Conservation (phyloP, 306 rosid species). For the Morella rubra region DNA sequence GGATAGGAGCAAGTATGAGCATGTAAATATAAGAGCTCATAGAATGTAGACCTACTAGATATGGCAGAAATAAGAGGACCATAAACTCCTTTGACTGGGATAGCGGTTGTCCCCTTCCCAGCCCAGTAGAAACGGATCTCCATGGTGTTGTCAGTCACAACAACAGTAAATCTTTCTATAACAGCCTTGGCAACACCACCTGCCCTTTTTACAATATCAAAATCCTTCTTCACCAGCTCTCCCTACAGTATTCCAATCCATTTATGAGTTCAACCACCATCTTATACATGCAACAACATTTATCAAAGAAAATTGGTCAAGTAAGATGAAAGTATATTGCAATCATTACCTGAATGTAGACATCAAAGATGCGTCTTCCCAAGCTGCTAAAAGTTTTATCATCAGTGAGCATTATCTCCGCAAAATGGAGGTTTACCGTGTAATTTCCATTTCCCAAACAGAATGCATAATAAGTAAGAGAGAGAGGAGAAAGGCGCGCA, state of each 20-base stretch:
- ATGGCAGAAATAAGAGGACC: constrained; percentile 80
- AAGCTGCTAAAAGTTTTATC: constrained; percentile 32
- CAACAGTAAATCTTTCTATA: background rate
- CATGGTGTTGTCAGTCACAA: constrained; percentile 26
- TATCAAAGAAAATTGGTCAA: constrained; percentile 8
- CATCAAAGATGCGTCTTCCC: constrained; percentile 53
- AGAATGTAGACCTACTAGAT: constrained; percentile 38
- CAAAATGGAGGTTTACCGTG: constrained; percentile 42
- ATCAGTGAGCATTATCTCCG: constrained; percentile 33
- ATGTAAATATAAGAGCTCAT: background rate
- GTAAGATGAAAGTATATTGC: constrained; percentile 6
- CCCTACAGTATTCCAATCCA: constrained; percentile 37
- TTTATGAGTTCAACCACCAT: no score
- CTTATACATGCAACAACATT: background rate
- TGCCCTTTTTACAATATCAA: constrained; percentile 52
- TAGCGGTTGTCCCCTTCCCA: constrained; percentile 57
- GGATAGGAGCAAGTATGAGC: background rate
- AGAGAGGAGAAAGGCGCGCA: constrained; percentile 54
- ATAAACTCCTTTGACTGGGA: constrained; percentile 47
- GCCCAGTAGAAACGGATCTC: constrained; percentile 63
- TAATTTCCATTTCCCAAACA: constrained; percentile 43
- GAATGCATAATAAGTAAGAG: constrained; percentile 44
- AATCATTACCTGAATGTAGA: constrained; percentile 40
- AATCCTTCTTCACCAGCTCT: constrained; percentile 30
- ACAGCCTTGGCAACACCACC: constrained; percentile 28